These are phyloP conservation scores for Fusarium foetens DNA, from an alignment of 2,329 filamentous ascomycete species.

Conservation along the genomic window DNA sequence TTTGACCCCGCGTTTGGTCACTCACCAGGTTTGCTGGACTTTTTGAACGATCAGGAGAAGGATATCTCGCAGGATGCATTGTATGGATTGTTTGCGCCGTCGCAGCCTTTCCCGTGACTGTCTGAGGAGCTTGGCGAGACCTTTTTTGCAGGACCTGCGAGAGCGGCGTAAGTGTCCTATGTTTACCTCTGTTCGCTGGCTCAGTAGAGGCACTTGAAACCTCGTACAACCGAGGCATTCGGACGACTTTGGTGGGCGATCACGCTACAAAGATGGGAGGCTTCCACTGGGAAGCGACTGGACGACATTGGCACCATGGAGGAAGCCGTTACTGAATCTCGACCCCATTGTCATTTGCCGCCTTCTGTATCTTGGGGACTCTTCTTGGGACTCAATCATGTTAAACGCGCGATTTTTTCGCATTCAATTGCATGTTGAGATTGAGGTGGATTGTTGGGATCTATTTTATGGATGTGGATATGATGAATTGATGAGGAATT, in stretches of 20 bases:
- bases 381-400: too few relatives aligned
- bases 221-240: conserved; percentile 6
- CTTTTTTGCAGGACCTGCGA: conserved; percentile 25
- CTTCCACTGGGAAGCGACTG: neutral
- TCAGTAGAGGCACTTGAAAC: neutral
- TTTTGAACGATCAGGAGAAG: conserved; percentile 47
- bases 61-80: conserved; percentile 47
- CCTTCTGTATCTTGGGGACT: neutral
- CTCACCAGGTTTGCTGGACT: conserved; percentile 43
- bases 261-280: too few relatives aligned
- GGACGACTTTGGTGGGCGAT: fast-evolving
- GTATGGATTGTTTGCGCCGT: conserved; percentile 46
- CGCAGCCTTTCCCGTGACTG: conserved; percentile 46
- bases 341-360: neutral
- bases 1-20: conserved; percentile 41
- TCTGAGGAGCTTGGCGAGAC: conserved; percentile 33
- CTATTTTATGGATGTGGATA: neutral
- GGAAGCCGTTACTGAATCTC: neutral
- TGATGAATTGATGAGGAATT: conserved; percentile 27
- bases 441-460: neutral
- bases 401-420: too few relatives aligned
- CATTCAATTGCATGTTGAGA: neutral
- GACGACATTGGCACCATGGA: neutral
- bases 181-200: neutral
- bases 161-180: conserved; percentile 13